Conservation (phyloP, 148 eudicot genomes). For the Nyssa sinensis region DNA sequence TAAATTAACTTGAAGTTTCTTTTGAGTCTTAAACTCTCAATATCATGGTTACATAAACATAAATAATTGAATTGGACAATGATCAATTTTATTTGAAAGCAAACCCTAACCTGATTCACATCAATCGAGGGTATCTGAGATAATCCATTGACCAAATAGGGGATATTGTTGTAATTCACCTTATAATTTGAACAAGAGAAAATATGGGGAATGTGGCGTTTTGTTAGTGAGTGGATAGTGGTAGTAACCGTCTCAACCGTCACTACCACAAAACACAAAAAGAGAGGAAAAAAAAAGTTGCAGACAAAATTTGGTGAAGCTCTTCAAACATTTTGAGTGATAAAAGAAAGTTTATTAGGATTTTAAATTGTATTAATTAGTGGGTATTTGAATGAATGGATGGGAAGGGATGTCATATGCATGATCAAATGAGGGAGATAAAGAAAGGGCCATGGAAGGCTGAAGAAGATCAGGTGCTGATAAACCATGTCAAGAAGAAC, state of each 20-base stretch:
- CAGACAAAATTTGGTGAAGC: background rate
- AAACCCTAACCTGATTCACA: too few relatives aligned
- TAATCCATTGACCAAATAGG: too few relatives aligned
- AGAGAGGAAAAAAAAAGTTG: background rate
- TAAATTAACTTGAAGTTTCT: too few relatives aligned
- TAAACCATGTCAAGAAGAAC: slow-evolving; percentile 56
- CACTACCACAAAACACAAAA: background rate
- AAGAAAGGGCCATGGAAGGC: slow-evolving; percentile 89
- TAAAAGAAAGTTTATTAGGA: background rate
- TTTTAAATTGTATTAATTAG: too few relatives aligned
- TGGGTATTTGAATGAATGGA: background rate
- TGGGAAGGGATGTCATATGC: background rate
- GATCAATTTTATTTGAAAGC: too few relatives aligned
- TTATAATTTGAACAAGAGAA: too few relatives aligned
- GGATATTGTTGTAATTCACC: too few relatives aligned
- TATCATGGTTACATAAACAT: too few relatives aligned
- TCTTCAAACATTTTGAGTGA: background rate
- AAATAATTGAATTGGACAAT: too few relatives aligned
- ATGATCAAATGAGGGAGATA: slow-evolving; percentile 25
- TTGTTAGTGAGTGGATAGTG: background rate
- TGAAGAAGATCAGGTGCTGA: slow-evolving; percentile 75
- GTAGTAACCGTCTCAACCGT: background rate
- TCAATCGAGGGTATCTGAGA: too few relatives aligned
- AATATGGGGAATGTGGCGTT: too few relatives aligned
- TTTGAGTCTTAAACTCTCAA: too few relatives aligned